phyloP scores from a whole-genome alignment of 2,329 filamentous ascomycete species.

The Acephala macrosclerotiorum region DNA sequence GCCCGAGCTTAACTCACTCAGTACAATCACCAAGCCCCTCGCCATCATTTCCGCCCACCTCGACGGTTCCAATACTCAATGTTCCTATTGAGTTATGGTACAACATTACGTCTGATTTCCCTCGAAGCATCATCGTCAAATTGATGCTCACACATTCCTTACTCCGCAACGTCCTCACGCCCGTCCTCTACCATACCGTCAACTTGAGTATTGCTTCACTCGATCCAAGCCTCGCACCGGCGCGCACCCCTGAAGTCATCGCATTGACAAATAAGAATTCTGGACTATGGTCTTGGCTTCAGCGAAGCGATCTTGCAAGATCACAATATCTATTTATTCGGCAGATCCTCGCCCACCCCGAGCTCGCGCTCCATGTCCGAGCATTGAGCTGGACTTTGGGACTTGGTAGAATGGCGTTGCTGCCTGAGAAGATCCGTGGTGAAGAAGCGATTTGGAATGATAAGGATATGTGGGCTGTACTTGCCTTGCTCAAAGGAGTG shows the following conservation, averaged over 20 bases:
- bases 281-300: neutral
- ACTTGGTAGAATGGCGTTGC: conserved; percentile 1
- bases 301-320: neutral
- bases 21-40: neutral
- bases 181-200: conserved; percentile 5
- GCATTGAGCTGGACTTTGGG: conserved; percentile 4
- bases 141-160: neutral
- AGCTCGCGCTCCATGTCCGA: neutral
- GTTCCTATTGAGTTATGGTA: conserved; percentile 4
- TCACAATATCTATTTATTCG: conserved; percentile 2
- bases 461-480: neutral
- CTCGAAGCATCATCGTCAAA: neutral
- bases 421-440: neutral
- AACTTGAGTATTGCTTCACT: neutral
- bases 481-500: conserved; percentile 1
- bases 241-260: too few relatives aligned
- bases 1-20: too few relatives aligned
- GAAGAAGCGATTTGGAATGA: neutral
- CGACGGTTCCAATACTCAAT: neutral
- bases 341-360: neutral
- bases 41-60: too few relatives aligned
- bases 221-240: neutral
- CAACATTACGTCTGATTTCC: neutral
- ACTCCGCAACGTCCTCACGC: neutral
- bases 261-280: neutral